Conservation (phyloP, 2,329 filamentous ascomycete genomes). For the Blastomyces emzantsi region DNA sequence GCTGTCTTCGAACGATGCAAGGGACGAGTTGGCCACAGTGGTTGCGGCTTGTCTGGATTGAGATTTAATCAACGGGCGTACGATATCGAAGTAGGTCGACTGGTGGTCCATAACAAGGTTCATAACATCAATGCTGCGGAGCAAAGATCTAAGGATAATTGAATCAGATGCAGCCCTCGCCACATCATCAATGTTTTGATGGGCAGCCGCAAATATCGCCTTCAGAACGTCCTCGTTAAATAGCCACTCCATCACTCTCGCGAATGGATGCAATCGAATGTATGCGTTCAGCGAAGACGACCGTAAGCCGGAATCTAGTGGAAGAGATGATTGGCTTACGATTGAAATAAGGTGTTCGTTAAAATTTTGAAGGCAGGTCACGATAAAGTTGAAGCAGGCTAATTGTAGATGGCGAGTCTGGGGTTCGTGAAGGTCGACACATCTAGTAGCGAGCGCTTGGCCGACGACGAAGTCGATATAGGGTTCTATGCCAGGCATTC, state of each 20-base stretch:
- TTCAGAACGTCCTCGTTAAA: conserved; percentile 85
- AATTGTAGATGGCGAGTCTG: conserved; percentile 67
- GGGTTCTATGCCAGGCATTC: conserved; percentile 77
- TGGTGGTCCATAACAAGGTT: conserved; percentile 77
- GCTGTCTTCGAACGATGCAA: conserved; percentile 87
- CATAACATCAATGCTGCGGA: conserved; percentile 75
- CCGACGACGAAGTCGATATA: conserved; percentile 90
- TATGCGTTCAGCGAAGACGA: conserved; percentile 65
- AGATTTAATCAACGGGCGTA: conserved; percentile 66
- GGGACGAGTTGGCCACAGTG: conserved; percentile 63
- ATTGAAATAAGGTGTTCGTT: conserved; percentile 89
- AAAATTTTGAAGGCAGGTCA: conserved; percentile 71
- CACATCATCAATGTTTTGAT: conserved; percentile 65
- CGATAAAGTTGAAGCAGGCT: conserved; percentile 75
- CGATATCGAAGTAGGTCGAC: conserved; percentile 81
- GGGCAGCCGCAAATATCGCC: conserved; percentile 66
- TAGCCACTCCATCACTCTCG: conserved; percentile 94
- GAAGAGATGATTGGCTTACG: conserved; percentile 66
- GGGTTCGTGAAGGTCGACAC: conserved; percentile 56
- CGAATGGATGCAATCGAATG: conserved; percentile 81
- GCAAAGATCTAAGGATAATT: conserved; percentile 67
- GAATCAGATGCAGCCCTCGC: conserved; percentile 66
- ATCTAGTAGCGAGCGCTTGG: conserved; percentile 60
- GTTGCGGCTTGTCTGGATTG: conserved; percentile 51
- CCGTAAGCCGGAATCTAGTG: conserved; percentile 65